Conservation (phyloP, 108 stramenopile genomes). For the Nitzschia sp. region DNA sequence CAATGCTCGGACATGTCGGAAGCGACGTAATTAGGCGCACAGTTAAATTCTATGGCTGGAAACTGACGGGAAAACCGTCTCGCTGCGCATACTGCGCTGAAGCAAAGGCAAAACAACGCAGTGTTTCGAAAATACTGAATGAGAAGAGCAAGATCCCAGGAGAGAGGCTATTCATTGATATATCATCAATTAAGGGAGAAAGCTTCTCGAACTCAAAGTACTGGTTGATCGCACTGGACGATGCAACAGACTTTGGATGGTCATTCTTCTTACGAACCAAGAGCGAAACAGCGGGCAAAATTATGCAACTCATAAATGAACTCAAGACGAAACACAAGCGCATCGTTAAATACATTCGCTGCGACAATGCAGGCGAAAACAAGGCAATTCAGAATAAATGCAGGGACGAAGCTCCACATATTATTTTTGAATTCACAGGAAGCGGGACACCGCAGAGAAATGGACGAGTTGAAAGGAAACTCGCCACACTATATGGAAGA, state of each 20-base stretch:
- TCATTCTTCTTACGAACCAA: background rate
- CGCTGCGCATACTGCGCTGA: background rate
- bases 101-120: background rate
- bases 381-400: background rate
- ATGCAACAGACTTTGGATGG: background rate
- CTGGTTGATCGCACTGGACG: background rate
- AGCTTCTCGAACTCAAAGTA: background rate
- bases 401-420: background rate
- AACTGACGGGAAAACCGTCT: background rate
- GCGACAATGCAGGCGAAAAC: too few species aligned
- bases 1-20: background rate
- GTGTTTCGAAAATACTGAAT: background rate
- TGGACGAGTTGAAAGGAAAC: constrained; percentile 23
- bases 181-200: background rate
- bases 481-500: constrained; percentile 2
- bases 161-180: background rate
- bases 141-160: background rate
- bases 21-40: background rate
- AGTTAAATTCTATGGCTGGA: background rate
- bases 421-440: constrained; percentile 28
- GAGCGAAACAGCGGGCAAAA: background rate
- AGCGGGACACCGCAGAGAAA: constrained; percentile 36
- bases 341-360: background rate
- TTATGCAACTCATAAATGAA: background rate
- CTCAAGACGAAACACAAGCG: background rate